Conservation (phyloP, 139 green algal species). For the Deuterostichococcus epilithicus region DNA sequence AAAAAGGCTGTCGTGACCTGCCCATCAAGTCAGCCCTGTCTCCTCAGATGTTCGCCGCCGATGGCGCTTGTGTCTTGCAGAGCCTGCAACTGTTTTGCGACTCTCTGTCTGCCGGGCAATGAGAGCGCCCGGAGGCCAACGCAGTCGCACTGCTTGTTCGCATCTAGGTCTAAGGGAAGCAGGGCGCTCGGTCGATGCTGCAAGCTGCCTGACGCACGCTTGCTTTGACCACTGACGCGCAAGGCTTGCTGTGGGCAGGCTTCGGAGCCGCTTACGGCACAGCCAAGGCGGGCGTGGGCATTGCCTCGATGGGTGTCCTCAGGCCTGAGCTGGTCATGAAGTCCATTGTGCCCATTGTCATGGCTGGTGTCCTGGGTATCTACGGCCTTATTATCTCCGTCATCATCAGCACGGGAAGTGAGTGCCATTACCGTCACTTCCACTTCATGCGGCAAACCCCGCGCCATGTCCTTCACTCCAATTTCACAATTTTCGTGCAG, state of each 20-base stretch:
- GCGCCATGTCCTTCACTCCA: too few species aligned
- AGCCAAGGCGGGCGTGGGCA: conserved; percentile 96
- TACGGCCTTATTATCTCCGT: conserved; percentile 99
- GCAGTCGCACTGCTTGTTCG: neutral
- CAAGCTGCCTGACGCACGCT: neutral
- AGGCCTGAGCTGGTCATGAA: conserved; percentile 99
- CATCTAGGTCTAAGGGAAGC: neutral
- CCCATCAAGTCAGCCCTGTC: neutral
- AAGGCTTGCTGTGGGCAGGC: conserved; percentile 55
- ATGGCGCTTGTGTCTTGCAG: neutral
- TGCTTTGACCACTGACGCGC: neutral
- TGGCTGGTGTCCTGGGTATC: conserved; percentile 99
- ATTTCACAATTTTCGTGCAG: neutral
- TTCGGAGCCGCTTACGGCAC: conserved; percentile 98
- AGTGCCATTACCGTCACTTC: conserved; percentile 11
- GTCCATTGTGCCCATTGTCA: conserved; percentile 98
- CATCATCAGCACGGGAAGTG: conserved; percentile 95
- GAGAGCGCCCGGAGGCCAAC: neutral
- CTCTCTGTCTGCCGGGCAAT: neutral
- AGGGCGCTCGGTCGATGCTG: neutral
- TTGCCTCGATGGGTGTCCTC: conserved; percentile 99
- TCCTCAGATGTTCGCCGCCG: neutral
- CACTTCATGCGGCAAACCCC: too few species aligned
- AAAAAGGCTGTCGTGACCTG: neutral
- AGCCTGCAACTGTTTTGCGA: neutral